Conservation (phyloP, 805 yeast species). For the Cyberlindnera euphorbiiphila region DNA sequence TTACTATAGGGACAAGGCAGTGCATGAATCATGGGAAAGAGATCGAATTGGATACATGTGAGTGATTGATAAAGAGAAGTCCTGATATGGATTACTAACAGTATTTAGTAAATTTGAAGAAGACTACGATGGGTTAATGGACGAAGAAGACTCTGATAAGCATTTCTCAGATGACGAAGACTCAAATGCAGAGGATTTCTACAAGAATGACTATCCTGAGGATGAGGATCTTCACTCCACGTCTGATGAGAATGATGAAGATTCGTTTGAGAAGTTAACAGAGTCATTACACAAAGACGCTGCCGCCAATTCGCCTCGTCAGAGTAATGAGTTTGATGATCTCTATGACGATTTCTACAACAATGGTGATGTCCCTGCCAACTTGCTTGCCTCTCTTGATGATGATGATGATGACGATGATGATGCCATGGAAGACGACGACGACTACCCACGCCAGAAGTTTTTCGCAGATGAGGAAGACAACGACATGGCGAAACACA, state of each 20-base stretch:
- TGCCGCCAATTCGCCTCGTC: slow-evolving; percentile 8
- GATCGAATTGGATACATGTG: slow-evolving; percentile 34
- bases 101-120: slow-evolving; percentile 35
- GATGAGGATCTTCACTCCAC: slow-evolving; percentile 67
- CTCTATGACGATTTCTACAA: slow-evolving; percentile 72
- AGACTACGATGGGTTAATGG: slow-evolving; percentile 32
- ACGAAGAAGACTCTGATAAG: slow-evolving; percentile 35
- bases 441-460: slow-evolving; percentile 40
- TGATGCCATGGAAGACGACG: slow-evolving; percentile 29
- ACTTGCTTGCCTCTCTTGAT: slow-evolving; percentile 30
- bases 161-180: slow-evolving; percentile 68
- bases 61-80: too few species aligned
- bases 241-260: slow-evolving; percentile 20
- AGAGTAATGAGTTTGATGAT: slow-evolving; percentile 30
- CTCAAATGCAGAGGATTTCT: slow-evolving; percentile 88
- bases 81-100: slow-evolving; percentile 4
- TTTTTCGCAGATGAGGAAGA: slow-evolving; percentile 55
- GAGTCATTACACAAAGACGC: slow-evolving; percentile 16
- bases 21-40: slow-evolving; percentile 43
- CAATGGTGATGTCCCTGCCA: slow-evolving; percentile 43
- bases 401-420: slow-evolving; percentile 60
- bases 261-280: slow-evolving; percentile 17
- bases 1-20: slow-evolving; percentile 64
- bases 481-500: slow-evolving; percentile 57
- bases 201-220: slow-evolving; percentile 91